Percentiles rank a stretch among this genome's conserved stretches.
Evolutionary conservation across 306 rosid species (phyloP).

Genomic region (Trifolium dubium): DNA sequence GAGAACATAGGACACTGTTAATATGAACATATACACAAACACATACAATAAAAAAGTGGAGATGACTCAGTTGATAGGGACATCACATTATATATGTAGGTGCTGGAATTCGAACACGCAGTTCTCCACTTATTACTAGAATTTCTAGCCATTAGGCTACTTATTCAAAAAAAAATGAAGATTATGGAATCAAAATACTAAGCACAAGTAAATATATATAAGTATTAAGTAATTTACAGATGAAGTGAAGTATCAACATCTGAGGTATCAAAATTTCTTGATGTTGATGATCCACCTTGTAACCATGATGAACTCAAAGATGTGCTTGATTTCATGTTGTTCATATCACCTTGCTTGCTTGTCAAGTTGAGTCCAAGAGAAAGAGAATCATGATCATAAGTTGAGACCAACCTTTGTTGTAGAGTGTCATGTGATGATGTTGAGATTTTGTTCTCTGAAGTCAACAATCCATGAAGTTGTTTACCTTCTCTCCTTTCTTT

Average conservation of each 20-base stretch:
- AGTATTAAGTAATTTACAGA: conserved; percentile 57
- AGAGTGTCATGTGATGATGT: background rate
- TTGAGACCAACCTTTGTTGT: conserved; percentile 41
- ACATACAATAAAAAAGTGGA: no score
- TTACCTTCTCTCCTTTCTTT: conserved; percentile 86
- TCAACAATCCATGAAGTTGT: conserved; percentile 58
- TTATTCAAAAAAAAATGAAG: no score
- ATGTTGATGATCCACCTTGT: conserved; percentile 40
- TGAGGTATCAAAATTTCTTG: conserved; percentile 61
- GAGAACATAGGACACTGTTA: no score
- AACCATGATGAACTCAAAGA: conserved; percentile 51
- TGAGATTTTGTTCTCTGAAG: conserved; percentile 41
- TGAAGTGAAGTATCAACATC: conserved; percentile 96
- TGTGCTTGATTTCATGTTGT: conserved; percentile 32
- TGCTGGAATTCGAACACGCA: no score
- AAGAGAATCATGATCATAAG: conserved; percentile 54
- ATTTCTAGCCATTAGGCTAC: no score
- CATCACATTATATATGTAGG: no score
- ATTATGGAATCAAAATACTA: conserved; percentile 29
- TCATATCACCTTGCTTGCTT: conserved; percentile 43
- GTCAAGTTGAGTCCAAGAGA: conserved; percentile 65
- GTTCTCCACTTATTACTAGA: no score
- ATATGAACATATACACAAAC: no score
- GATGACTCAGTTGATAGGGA: no score
- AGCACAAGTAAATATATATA: conserved; percentile 1